phyloP scores from a whole-genome alignment of 352 stramenopile species.

The Elongisporangium anandrum region DNA sequence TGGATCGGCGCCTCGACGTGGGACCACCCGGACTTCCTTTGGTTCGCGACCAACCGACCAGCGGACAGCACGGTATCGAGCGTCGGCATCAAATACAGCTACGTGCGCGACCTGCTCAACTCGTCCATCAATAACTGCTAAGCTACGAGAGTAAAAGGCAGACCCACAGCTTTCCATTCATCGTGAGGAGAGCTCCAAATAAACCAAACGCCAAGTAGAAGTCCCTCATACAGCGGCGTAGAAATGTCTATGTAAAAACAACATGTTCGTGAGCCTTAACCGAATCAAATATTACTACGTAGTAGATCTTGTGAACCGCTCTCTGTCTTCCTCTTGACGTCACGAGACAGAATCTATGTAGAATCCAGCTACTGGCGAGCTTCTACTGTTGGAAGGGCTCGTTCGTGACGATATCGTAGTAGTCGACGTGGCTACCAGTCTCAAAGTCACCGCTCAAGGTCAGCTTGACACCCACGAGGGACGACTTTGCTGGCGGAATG shows the following conservation, averaged over 20 bases:
- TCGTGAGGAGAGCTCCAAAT: not conserved
- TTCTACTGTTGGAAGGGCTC: not conserved
- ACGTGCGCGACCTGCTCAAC: slow-evolving; percentile 19
- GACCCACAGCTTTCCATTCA: not conserved
- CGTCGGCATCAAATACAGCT: slow-evolving; percentile 26
- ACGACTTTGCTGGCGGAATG: slow-evolving; percentile 48
- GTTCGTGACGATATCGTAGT: slow-evolving; percentile 43
- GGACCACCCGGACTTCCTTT: slow-evolving; percentile 40
- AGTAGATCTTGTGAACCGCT: not conserved
- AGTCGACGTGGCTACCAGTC: slow-evolving; percentile 74
- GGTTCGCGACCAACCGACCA: slow-evolving; percentile 24
- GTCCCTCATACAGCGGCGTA: not conserved
- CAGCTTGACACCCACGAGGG: slow-evolving; percentile 52
- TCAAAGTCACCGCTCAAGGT: slow-evolving; percentile 43
- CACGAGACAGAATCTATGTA: not conserved
- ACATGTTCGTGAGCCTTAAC: not conserved
- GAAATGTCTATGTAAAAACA: not conserved
- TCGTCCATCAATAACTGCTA: slow-evolving; percentile 10
- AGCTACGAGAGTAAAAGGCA: too few relatives aligned
- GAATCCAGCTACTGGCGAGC: not conserved
- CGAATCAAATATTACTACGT: not conserved
- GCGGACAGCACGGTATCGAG: slow-evolving; percentile 20
- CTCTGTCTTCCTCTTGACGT: not conserved
- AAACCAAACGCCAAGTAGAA: not conserved
- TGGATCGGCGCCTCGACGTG: slow-evolving; percentile 30